Evolutionary conservation across 139 green algal genomes (phyloP).

Genomic region (Chlorella vulgaris): DNA sequence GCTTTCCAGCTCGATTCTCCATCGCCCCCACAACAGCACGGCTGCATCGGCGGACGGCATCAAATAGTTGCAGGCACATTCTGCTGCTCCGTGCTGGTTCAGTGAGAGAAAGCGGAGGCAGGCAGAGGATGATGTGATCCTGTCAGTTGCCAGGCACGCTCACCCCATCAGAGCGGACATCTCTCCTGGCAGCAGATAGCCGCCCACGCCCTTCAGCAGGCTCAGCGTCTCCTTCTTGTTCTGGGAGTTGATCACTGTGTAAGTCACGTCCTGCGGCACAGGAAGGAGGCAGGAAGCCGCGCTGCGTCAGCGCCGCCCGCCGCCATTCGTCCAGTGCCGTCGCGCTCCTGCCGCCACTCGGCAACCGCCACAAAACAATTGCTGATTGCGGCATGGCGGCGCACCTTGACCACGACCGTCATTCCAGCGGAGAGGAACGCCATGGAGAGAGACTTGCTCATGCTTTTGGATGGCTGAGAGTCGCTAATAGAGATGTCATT

Average conservation of each 20-base stretch:
- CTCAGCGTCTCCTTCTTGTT: constrained; percentile 57
- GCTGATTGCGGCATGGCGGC: background rate
- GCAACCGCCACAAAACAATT: background rate
- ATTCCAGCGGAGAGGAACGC: constrained; percentile 21
- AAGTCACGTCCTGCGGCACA: constrained; percentile 51
- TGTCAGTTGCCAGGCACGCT: background rate
- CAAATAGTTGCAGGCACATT: too few relatives aligned
- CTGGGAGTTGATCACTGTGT: constrained; percentile 58
- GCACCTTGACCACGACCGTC: constrained; percentile 17
- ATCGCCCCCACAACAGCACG: too few relatives aligned
- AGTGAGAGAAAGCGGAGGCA: too few relatives aligned
- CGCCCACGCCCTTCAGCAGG: constrained; percentile 66
- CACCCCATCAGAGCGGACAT: constrained; percentile 68
- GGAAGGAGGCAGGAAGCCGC: background rate
- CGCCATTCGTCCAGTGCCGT: too few relatives aligned
- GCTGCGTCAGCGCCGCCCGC: background rate
- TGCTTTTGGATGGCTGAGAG: background rate
- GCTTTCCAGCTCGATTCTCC: too few relatives aligned
- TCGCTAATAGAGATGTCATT: background rate
- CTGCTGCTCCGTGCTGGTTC: too few relatives aligned
- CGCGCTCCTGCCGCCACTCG: too few relatives aligned
- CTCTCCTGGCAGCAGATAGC: constrained; percentile 66
- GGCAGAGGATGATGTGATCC: too few relatives aligned
- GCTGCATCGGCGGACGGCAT: too few relatives aligned
- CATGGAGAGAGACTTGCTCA: constrained; percentile 1